Percentiles rank a stretch among this genome's conserved stretches.
Conservation (phyloP, 169 alveolate genomes). For the Plasmodium knowlesi region DNA sequence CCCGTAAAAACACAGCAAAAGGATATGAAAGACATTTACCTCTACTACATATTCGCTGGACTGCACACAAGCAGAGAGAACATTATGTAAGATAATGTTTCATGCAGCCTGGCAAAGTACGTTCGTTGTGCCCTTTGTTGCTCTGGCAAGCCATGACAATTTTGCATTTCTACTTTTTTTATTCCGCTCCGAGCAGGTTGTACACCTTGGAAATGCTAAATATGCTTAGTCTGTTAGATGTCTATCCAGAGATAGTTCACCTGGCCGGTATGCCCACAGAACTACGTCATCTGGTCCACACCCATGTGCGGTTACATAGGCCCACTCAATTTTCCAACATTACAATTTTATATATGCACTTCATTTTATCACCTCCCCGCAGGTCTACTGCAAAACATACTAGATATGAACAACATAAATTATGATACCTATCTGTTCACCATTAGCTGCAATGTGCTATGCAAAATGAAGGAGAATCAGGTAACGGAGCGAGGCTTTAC, state of each 20-base stretch:
- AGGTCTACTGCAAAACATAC: conserved; percentile 46
- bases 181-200: not conserved
- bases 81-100: conserved; percentile 18
- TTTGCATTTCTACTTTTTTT: not conserved
- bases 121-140: not conserved
- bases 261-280: conserved; percentile 14
- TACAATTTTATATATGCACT: not conserved
- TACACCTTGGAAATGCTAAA: conserved; percentile 15
- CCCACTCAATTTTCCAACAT: not conserved
- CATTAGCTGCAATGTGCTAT: conserved; percentile 36
- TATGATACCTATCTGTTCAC: conserved; percentile 40
- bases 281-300: not conserved
- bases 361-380: not conserved
- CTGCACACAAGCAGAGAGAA: conserved; percentile 38
- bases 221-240: conserved; percentile 28
- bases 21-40: conserved; percentile 51
- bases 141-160: not conserved
- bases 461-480: conserved; percentile 21
- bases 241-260: conserved; percentile 21
- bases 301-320: not conserved
- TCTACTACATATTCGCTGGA: conserved; percentile 60
- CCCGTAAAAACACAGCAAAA: conserved; percentile 12
- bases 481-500: not conserved
- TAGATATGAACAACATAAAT: conserved; percentile 32
- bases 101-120: not conserved